Base-by-base conservation (phyloP, 1,139 yeast species). In the Blastobotrys raffinosifermentans region DNA sequence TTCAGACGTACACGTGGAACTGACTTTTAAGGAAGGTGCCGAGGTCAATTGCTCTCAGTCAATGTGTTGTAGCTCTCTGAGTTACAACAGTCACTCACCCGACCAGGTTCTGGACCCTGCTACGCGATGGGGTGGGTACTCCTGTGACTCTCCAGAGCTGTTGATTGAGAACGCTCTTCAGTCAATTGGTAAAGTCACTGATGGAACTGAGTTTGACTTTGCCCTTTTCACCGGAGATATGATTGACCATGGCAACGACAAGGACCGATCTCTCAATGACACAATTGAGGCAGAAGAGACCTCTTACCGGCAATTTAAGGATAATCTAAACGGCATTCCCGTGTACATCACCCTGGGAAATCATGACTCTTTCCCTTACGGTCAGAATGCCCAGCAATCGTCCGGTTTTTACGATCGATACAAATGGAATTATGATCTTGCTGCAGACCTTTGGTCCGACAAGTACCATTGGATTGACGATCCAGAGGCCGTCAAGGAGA, bases 291-390 rank as follows among this genome's bases (percentile, higher is more conserved):
- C 78, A 13, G 86, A 80, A 57, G 65, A 67, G 34, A 58, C 60
- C 26, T 58, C 75, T 1, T 69, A 76, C 56, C 58, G 68, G 42
- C 70, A 76, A 41, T 65, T 80, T 65, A 80, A 79, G 53, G 60
- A 67, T 35, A 70, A 65, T 53, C 67, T 80, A 45, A 64, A 69
- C 9, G 64, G 72, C 38, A 58, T 75, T 13, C 80, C 85, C 2
- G 73, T 80, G n/a, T 78, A 64, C 51, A 71, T 85, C 8, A 75
- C 74, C 21, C 62, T 80, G 49, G 87, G 89, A 13, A 80, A 80
- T 57, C 87, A 80, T 55, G 87, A 80, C 51, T 73, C 80, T 14
- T 80, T 72, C 66, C 87, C 87, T 11, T 79, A 77, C 51, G 82
- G 80, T 13, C 85, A 79, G 56, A 56, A 77, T 40, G 80, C 86